Percentiles rank a stretch among this genome's conserved stretches.
These are phyloP conservation scores for Melanomma pulvis-pyrius DNA, from an alignment of 495 filamentous ascomycete species.

Conservation along the genomic window DNA sequence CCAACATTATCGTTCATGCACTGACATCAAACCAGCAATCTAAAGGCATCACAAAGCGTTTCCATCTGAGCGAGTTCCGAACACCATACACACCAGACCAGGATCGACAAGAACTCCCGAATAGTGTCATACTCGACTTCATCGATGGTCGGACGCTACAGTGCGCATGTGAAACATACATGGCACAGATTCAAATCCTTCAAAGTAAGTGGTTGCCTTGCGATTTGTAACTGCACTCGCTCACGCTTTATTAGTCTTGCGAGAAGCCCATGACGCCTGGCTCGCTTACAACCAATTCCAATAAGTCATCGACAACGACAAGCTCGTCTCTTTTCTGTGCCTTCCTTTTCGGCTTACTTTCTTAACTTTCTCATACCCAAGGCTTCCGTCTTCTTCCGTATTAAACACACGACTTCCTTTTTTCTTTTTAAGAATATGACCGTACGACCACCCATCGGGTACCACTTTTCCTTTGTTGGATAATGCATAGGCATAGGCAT, in stretches of 20 bases:
- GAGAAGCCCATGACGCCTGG: slow-evolving; percentile 40
- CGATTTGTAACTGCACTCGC: background rate
- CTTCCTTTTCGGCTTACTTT: background rate
- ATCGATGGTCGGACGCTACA: slow-evolving; percentile 81
- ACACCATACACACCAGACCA: slow-evolving; percentile 79
- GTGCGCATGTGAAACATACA: slow-evolving; percentile 57
- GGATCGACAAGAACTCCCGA: slow-evolving; percentile 84
- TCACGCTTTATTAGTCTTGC: slow-evolving; percentile 31
- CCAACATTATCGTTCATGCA: background rate
- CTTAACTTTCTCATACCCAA: slow-evolving; percentile 22
- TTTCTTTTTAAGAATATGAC: slow-evolving; percentile 14
- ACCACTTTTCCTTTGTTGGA: slow-evolving; percentile 21
- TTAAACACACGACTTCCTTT: background rate
- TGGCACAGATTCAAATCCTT: slow-evolving; percentile 34
- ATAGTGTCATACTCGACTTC: slow-evolving; percentile 82
- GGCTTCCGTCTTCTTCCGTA: slow-evolving; percentile 9
- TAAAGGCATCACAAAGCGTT: slow-evolving; percentile 66
- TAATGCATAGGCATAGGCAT: slow-evolving; percentile 13
- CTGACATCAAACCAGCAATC: slow-evolving; percentile 34
- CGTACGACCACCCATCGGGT: slow-evolving; percentile 31
- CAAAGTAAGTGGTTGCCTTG: slow-evolving; percentile 27
- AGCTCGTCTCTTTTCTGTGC: background rate
- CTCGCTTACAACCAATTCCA: slow-evolving; percentile 30
- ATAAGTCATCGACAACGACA: background rate
- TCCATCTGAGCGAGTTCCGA: slow-evolving; percentile 79